Evolutionary conservation across 202 grass and related monocot genomes (phyloP), one percentile per base, ranked within the genome.

Genomic region (Schoenoplectus triqueter): DNA sequence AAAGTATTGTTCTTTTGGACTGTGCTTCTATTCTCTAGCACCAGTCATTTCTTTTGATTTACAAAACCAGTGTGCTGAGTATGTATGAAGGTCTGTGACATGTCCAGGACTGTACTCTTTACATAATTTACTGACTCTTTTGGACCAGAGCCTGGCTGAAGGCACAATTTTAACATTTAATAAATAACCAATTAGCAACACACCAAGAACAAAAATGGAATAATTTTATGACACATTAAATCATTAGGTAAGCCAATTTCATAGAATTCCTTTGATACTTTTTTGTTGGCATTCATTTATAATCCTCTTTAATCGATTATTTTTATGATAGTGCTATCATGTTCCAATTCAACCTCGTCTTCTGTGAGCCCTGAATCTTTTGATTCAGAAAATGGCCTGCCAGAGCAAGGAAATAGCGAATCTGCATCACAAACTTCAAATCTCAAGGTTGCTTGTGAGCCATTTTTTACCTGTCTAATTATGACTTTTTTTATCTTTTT

Each of bases 351-450:
- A 45, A 10, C 6, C 3, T 68, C 62, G 3, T 69, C 44, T 41
- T 83, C 81, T 61, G n/a, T 6, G 3, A 44, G 55, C n/a, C 52
- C 75, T 61, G 75, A 61, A 18, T 78, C 54, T 10, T 61, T 61
- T 45, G 21, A 83, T 83, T 71, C 81, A 10, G 64, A 70, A 83
- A 83, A 70, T 83, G 44, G 8, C 20, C 21, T 69, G 6, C 47
- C 21, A 20, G 48, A 71, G 47, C 81, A 57, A 71, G 64, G 52
- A 57, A 83, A 57, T 59, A 54, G 19, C 1, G 15, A 83, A 17
- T 67, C 51, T 71, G 69, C 64, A 44, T 56, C 65, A 46, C 41
- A 83, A 57, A 18, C 22, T 55, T 67, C 81, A 11, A 4, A 57
- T 7, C 47, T 71, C 81, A 83, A 83, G 65, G 81, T 83, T 82